Base-by-base conservation (phyloP, 208 protist genomes). In the Leishmania tarentolae region DNA sequence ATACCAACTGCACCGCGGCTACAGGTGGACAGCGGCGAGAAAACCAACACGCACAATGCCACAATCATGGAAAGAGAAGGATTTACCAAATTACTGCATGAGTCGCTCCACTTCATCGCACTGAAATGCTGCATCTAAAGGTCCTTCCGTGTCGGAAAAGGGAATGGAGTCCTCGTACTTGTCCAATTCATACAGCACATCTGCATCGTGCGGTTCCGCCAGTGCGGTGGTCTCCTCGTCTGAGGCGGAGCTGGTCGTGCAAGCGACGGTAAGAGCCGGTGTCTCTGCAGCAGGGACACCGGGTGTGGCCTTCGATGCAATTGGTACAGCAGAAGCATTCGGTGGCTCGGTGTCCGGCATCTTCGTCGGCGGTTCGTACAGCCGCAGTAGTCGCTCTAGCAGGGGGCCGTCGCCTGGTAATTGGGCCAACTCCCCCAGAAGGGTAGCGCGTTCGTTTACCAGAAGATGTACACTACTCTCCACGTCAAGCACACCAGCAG, bases 91-190 rank as follows among this genome's bases (percentile, higher is more conserved):
- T 46, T 57, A 76, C 35, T 47, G 28, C 31, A 13, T 24, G n/a
- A 75, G 69, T 40, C 46, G 50, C 47, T 93, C 90, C 68, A 92
- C 81, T n/a, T 86, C 73, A 31, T 93, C 90, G 72, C 83, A 92
- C 8, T 76, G 42, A 5, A 42, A 21, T 2, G 28, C 24, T 28
- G 69, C 70, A 5, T 90, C 78, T 8, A 93, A 44, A 6, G 59
- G 19, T 0, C 78, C 87, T 19, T 88, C 85, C 0, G 70, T 75
- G 56, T 93, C 87, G 21, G 88, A 92, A 81, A 92, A 96, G 5
- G 80, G 56, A 31, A 96, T 76, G 46, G 93, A 96, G 37, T 89
- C 83, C 65, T 96, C 91, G 69, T 94, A 94, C 56, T 75, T 78
- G 7, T 90, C 80, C 11, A 93, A 66, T 28, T 81, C 90, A 81